Evolutionary conservation across 2,329 filamentous ascomycete genomes (phyloP).

Genomic region (Teratosphaeriaceae sp.): DNA sequence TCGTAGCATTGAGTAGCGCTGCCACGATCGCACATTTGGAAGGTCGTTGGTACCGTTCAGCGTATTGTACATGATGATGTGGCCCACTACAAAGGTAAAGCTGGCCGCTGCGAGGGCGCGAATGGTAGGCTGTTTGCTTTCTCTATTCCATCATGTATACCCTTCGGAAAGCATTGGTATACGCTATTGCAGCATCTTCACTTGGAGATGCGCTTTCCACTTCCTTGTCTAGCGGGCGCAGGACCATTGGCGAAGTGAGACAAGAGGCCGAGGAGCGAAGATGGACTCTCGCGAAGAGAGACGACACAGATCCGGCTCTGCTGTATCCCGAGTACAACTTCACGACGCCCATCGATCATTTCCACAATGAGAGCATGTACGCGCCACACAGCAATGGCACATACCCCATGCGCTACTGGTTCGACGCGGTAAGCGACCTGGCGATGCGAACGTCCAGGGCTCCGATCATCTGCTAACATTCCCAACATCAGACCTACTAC

Average conservation of each 20-base stretch:
- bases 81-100: background rate
- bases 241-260: background rate
- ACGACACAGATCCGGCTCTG: slow-evolving; percentile 24
- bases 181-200: background rate
- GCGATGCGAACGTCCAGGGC: background rate
- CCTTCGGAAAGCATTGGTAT: background rate
- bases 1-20: background rate
- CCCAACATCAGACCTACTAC: slow-evolving; percentile 74
- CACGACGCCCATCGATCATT: slow-evolving; percentile 65
- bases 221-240: background rate
- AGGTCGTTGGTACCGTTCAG: too few relatives aligned
- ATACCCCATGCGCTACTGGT: slow-evolving; percentile 75
- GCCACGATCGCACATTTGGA: background rate
- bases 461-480: slow-evolving; percentile 54
- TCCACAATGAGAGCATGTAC: slow-evolving; percentile 71
- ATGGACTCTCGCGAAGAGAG: background rate
- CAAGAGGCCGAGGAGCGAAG: background rate
- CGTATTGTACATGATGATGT: background rate
- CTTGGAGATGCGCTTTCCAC: slow-evolving; percentile 1
- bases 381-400: slow-evolving; percentile 64
- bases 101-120: background rate
- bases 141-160: background rate
- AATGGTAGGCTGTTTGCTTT: background rate
- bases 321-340: slow-evolving; percentile 47
- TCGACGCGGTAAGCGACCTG: slow-evolving; percentile 55